Evolutionary conservation across 2,329 filamentous ascomycete genomes (phyloP).

Genomic region (Alternaria burnsii): DNA sequence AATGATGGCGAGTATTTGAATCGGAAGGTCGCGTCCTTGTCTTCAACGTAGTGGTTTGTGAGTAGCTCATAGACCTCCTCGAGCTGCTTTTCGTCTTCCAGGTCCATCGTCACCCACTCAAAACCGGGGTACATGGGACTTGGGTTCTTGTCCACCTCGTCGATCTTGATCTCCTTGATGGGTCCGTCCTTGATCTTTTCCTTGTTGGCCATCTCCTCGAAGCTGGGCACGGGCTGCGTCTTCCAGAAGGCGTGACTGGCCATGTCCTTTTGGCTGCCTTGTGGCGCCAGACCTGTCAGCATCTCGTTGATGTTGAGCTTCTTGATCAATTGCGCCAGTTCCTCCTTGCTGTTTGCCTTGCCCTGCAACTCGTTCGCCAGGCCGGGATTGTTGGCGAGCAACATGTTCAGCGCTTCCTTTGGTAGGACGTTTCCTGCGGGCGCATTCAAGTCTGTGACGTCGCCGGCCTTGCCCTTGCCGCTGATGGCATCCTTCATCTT

Average conservation of each 20-base stretch:
- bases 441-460: constrained; percentile 35
- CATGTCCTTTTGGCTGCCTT: constrained; percentile 96
- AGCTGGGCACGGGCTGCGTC: constrained; percentile 92
- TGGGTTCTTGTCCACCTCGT: constrained; percentile 80
- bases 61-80: constrained; percentile 92
- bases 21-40: constrained; percentile 95
- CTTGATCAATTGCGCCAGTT: constrained; percentile 61
- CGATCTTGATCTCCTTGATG: constrained; percentile 80
- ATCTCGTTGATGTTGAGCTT: constrained; percentile 74
- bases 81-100: constrained; percentile 77
- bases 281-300: constrained; percentile 77
- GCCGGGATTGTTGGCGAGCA: constrained; percentile 51
- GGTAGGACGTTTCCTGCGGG: constrained; percentile 44
- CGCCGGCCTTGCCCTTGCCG: constrained; percentile 45
- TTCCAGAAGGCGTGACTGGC: constrained; percentile 98
- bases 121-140: constrained; percentile 78
- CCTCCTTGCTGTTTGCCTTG: constrained; percentile 38
- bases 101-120: constrained; percentile 92
- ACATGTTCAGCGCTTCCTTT: constrained; percentile 49
- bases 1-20: constrained; percentile 95
- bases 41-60: constrained; percentile 95
- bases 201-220: constrained; percentile 61
- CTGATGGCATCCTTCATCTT: constrained; percentile 61
- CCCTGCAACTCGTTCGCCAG: constrained; percentile 49
- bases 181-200: constrained; percentile 75